Evolutionary conservation across 2,329 filamentous ascomycete species (phyloP).

Genomic region (Diaporthe sp.): DNA sequence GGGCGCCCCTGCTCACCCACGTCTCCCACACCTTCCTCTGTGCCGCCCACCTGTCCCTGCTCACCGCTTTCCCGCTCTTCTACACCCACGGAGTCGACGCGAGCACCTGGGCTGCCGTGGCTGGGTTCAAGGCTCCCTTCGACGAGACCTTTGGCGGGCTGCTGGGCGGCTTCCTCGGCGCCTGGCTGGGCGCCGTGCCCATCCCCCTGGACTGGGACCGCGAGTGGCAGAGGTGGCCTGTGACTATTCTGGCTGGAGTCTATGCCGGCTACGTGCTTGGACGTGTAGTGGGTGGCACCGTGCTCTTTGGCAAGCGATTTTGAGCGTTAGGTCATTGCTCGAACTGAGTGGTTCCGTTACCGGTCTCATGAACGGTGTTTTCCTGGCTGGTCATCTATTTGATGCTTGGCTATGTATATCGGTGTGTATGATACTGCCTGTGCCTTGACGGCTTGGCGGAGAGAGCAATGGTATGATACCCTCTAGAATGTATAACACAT

Average conservation of each 20-base stretch:
- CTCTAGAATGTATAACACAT: slow-evolving; percentile 16
- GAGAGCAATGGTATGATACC: slow-evolving; percentile 8
- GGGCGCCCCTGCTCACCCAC: slow-evolving; percentile 89
- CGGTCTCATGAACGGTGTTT: neutral
- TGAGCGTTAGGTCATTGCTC: slow-evolving; percentile 27
- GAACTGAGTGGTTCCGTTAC: neutral
- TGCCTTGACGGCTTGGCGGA: neutral
- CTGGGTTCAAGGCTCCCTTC: slow-evolving; percentile 76
- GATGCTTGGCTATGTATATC: neutral
- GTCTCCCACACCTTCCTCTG: slow-evolving; percentile 82
- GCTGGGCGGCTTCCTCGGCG: slow-evolving; percentile 82
- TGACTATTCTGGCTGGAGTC: slow-evolving; percentile 87
- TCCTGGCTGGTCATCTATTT: neutral
- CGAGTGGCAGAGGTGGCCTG: slow-evolving; percentile 99
- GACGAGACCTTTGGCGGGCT: slow-evolving; percentile 89
- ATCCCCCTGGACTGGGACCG: slow-evolving; percentile 98
- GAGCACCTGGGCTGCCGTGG: slow-evolving; percentile 77
- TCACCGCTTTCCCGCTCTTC: slow-evolving; percentile 83
- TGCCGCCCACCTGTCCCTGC: slow-evolving; percentile 83
- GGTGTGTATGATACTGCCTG: slow-evolving; percentile 16
- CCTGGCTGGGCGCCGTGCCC: slow-evolving; percentile 93
- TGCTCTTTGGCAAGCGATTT: slow-evolving; percentile 62
- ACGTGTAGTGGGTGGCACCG: slow-evolving; percentile 68
- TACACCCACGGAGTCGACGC: slow-evolving; percentile 87
- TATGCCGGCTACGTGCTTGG: slow-evolving; percentile 84